These are phyloP conservation scores for Macroventuria anomochaeta DNA, from an alignment of 2,329 filamentous ascomycete species.

Conservation along the genomic window DNA sequence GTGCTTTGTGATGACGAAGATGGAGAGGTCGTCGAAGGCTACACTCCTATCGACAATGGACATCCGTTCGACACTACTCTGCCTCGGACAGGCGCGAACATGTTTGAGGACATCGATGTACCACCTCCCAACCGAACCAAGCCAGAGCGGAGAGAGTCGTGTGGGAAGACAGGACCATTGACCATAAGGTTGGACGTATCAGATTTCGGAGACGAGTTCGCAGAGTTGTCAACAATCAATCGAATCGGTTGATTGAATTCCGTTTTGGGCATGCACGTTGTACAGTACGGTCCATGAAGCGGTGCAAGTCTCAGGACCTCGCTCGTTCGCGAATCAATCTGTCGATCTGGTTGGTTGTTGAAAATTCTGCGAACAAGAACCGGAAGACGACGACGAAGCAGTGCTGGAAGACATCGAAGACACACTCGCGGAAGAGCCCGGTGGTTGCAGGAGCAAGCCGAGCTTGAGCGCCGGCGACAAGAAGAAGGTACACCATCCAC, in stretches of 20 bases:
- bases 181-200: no score
- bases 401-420: background rate
- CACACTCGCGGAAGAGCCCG: background rate
- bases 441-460: background rate
- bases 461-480: background rate
- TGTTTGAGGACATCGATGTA: slow-evolving; percentile 22
- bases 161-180: background rate
- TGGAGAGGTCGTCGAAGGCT: background rate
- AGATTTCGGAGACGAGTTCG: no score
- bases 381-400: background rate
- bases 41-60: background rate
- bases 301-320: no score
- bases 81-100: slow-evolving; percentile 20
- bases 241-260: no score
- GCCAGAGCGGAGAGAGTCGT: background rate
- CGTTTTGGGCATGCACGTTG: no score
- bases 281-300: no score
- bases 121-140: no score
- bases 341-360: no score
- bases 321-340: no score
- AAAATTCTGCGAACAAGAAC: no score
- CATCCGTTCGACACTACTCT: slow-evolving; percentile 18
- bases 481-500: background rate
- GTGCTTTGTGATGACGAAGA: slow-evolving; percentile 17
- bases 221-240: no score